A percentile compares a stretch with the other conserved stretches of the same genome.
Evolutionary conservation across 352 stramenopile species (phyloP).

Genomic region (Phytopythium litorale): DNA sequence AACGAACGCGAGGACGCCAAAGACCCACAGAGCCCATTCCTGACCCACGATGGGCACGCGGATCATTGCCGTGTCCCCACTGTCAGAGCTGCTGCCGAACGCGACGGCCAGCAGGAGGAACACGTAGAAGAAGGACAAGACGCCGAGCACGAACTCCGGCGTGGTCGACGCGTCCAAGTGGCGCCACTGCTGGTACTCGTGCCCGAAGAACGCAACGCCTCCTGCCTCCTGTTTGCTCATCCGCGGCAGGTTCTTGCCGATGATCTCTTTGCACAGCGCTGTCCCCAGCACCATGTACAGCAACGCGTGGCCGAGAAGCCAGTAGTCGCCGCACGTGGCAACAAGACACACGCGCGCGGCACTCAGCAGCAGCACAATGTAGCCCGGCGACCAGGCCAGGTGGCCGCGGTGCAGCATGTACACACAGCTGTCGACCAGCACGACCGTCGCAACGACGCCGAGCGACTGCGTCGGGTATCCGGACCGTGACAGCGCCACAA

Average conservation of each 20-base stretch:
- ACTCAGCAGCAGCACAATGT: constrained; percentile 80
- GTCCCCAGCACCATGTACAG: constrained; percentile 79
- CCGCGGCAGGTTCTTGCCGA: constrained; percentile 68
- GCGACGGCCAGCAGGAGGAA: constrained; percentile 77
- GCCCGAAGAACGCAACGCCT: constrained; percentile 80
- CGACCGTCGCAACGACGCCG: constrained; percentile 58
- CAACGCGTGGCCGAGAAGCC: constrained; percentile 76
- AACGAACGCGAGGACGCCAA: constrained; percentile 79
- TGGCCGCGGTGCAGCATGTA: constrained; percentile 70
- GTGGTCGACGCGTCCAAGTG: constrained; percentile 76
- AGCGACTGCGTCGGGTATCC: constrained; percentile 57
- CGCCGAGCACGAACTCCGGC: constrained; percentile 77
- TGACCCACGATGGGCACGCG: constrained; percentile 54
- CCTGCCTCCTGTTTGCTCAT: constrained; percentile 84
- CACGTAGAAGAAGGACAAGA: constrained; percentile 85
- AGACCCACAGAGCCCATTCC: constrained; percentile 82
- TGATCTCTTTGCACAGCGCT: constrained; percentile 78
- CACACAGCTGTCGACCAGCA: constrained; percentile 71
- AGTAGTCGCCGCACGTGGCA: constrained; percentile 63
- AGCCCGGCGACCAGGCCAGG: constrained; percentile 72
- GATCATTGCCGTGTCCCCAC: constrained; percentile 29
- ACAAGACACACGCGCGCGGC: constrained; percentile 65
- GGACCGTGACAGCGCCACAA: constrained; percentile 52
- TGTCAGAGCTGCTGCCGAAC: constrained; percentile 43
- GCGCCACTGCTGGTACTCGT: constrained; percentile 57